Conservation (phyloP, 1,284 basidiomycete genomes). For the Bondarzewia mesenterica region DNA sequence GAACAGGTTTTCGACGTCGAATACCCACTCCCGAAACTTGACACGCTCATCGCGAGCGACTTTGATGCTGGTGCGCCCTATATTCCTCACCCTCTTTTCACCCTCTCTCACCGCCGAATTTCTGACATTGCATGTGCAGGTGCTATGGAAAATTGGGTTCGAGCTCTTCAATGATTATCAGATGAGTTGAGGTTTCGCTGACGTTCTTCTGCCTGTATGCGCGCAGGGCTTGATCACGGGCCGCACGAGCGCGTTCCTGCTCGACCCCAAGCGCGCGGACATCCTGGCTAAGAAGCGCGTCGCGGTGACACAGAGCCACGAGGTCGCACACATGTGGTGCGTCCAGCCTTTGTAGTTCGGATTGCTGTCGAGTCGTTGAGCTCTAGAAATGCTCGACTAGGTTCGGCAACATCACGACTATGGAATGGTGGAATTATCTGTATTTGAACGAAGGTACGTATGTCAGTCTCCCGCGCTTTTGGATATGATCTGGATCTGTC, state of each 20-base stretch:
- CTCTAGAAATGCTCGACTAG: conserved; percentile 19
- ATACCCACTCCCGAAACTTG: conserved; percentile 89
- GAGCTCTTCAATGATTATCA: too few relatives aligned
- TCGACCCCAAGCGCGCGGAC: conserved; percentile 75
- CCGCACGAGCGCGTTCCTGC: conserved; percentile 75
- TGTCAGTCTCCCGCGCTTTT: too few relatives aligned
- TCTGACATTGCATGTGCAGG: too few relatives aligned
- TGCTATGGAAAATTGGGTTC: too few relatives aligned
- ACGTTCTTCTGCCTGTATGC: too few relatives aligned
- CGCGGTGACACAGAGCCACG: conserved; percentile 75
- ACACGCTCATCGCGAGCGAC: conserved; percentile 79
- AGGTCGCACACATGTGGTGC: conserved; percentile 80
- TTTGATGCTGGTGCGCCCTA: conserved; percentile 92
- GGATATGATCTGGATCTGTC: too few relatives aligned
- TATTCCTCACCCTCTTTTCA: too few relatives aligned
- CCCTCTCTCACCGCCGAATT: too few relatives aligned
- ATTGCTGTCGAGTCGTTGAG: not conserved
- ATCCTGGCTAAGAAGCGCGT: conserved; percentile 75
- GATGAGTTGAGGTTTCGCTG: too few relatives aligned
- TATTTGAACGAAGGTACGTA: conserved; percentile 84
- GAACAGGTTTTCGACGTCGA: conserved; percentile 89
- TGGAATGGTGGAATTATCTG: conserved; percentile 92
- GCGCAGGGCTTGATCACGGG: conserved; percentile 84
- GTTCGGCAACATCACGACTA: conserved; percentile 90
- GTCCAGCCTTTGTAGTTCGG: conserved; percentile 16